A percentile compares a stretch with the other conserved stretches of the same genome.
Conservation (phyloP, 2,329 filamentous ascomycete species). For the Neodidymelliopsis sp. region DNA sequence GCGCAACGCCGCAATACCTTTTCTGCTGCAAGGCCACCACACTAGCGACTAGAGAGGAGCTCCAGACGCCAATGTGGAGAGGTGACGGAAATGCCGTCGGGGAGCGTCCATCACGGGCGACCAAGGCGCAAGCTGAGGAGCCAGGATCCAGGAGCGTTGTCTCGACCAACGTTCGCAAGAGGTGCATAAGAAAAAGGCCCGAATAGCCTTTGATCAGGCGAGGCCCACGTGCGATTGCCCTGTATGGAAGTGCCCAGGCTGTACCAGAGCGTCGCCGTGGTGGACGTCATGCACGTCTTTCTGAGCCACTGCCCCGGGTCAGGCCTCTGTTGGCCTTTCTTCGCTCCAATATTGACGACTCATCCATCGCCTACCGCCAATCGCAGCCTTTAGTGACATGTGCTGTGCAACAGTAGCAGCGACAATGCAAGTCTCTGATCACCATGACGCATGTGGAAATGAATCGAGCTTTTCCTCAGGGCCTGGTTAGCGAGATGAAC, state of each 20-base stretch:
- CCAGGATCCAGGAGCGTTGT: constrained; percentile 7
- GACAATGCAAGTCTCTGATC: constrained; percentile 22
- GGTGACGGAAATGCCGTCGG: constrained; percentile 18
- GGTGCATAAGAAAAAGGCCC: constrained; percentile 9
- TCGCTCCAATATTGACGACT: constrained; percentile 28
- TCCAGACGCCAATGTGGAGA: constrained; percentile 15
- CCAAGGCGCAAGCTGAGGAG: too few species aligned
- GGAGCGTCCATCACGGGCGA: constrained; percentile 19
- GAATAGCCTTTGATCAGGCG: constrained; percentile 27
- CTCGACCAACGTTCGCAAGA: constrained; percentile 10
- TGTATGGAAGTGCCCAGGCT: constrained; percentile 27
- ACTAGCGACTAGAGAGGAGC: constrained; percentile 11
- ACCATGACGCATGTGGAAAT: constrained; percentile 39
- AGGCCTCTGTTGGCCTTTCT: constrained; percentile 22
- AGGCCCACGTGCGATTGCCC: constrained; percentile 37
- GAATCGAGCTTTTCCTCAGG: constrained; percentile 29
- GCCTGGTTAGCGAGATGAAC: constrained; percentile 48
- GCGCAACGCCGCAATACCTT: constrained; percentile 14
- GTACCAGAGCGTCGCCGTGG: constrained; percentile 26
- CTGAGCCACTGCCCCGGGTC: constrained; percentile 39
- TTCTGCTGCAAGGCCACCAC: constrained; percentile 22
- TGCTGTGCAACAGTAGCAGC: constrained; percentile 32
- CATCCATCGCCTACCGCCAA: constrained; percentile 22
- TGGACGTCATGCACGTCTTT: constrained; percentile 42
- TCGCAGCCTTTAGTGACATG: constrained; percentile 31